Evolutionary conservation across 225 moss, liverwort and hornwort genomes (phyloP).

Genomic region (Pseudisothecium myosuroides): DNA sequence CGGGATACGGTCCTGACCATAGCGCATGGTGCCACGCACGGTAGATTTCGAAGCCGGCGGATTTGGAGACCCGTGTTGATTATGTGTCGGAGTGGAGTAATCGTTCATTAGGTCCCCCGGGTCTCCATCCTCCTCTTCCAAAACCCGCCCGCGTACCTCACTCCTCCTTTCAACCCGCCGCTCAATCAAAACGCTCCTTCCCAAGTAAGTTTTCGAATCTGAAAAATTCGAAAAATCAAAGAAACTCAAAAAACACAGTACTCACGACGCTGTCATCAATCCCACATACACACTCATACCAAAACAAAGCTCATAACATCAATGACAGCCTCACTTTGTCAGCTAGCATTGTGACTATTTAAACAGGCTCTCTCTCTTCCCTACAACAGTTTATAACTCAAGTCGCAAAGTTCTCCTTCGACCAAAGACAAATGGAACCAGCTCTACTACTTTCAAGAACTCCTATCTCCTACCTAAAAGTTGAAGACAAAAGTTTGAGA

Average conservation of each 20-base stretch:
- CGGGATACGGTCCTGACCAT: neutral
- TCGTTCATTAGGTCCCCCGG: neutral
- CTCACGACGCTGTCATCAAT: neutral
- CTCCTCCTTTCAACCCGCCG: neutral
- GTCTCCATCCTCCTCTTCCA: neutral
- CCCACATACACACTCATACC: neutral
- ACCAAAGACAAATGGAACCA: neutral
- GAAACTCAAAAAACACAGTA: neutral
- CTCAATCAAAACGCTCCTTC: neutral
- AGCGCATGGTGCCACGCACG: neutral
- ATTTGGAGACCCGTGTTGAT: neutral
- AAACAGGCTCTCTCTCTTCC: neutral
- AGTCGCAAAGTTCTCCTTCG: neutral
- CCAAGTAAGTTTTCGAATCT: constrained; percentile 7
- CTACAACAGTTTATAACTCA: neutral
- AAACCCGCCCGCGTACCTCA: constrained; percentile 4
- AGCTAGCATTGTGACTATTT: neutral
- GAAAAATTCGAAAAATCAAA: neutral
- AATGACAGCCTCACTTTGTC: neutral
- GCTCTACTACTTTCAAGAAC: neutral
- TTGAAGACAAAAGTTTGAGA: neutral
- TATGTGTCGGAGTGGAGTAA: constrained; percentile 14
- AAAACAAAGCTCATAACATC: no score
- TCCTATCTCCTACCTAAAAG: neutral
- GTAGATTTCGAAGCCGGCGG: neutral